Base-by-base conservation (phyloP, 768 basidiomycete species). In the Russula sp. region DNA sequence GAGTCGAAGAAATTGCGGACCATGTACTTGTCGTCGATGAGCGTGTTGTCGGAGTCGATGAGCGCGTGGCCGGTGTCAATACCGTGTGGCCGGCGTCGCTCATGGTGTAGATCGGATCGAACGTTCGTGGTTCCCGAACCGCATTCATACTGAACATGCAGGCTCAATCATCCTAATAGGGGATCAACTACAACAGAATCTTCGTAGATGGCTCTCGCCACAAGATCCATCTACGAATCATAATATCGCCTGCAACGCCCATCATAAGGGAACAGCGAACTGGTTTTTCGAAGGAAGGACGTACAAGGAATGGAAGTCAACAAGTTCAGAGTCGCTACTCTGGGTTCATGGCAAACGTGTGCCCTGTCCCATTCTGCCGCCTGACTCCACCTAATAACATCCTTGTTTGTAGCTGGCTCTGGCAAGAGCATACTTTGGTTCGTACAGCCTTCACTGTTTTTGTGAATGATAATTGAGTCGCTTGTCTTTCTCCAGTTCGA, bases 381-480 rank as follows among this genome's bases (percentile, higher is more conserved):
- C 30, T 16, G 24, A 57, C 18, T 13, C 3, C 14, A 20, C 32
- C 32, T 32, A 32, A 32, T 32, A 32, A 32, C 2, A 11, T 1
- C 2, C 18, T 6, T 26, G 24, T 0, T 16, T 2, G 13, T 30
- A 60, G 62, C 54, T 26, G 62, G 62, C 22, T 50, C 62, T 9
- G 62, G 62, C 1, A 63, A 63, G 48, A 63, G 24, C 28, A 30
- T 42, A 10, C 62, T 63, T 14, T 58, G 62, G 62, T 63, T 48
- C 5, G 62, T 58, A 1, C 3, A 7, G 9, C n/a, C 36, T 34
- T 9, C 13, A 36, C 38, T 26, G 3, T 30, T 40, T 11, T n/a
- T n/a, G 40, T 50, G 1, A 5, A 10, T 6, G 4, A 11, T 48
- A 2, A 28, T 5, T 42, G 8, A 57, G 10, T 34, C 20, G 34